These are phyloP conservation scores for Pisolithus sp. DNA, from an alignment of 768 basidiomycete species.

Conservation along the genomic window DNA sequence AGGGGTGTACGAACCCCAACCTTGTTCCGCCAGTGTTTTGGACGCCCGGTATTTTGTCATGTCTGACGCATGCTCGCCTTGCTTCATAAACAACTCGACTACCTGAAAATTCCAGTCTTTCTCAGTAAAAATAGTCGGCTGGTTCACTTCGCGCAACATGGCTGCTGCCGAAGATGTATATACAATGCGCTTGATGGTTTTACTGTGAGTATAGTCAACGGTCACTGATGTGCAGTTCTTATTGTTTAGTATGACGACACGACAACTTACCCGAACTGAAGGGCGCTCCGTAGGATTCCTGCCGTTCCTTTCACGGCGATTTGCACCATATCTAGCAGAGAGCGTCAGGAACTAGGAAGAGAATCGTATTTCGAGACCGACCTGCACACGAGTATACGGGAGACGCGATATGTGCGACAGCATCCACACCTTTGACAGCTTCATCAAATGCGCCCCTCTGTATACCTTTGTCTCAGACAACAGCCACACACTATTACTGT, in stretches of 20 bases:
- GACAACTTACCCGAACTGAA: slow-evolving; percentile 43
- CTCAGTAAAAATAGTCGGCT: slow-evolving; percentile 35
- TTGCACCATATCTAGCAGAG: slow-evolving; percentile 44
- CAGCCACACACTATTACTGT: no score
- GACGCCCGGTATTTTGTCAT: slow-evolving; percentile 49
- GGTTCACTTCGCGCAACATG: slow-evolving; percentile 27
- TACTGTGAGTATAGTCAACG: not conserved
- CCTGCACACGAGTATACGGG: slow-evolving; percentile 49
- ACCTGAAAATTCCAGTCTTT: slow-evolving; percentile 53
- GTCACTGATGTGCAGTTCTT: not conserved
- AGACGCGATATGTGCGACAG: slow-evolving; percentile 60
- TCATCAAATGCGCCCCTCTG: slow-evolving; percentile 24
- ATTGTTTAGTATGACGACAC: not conserved
- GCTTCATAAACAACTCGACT: slow-evolving; percentile 30
- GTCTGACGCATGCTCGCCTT: slow-evolving; percentile 16
- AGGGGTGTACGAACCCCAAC: slow-evolving; percentile 18
- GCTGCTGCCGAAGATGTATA: slow-evolving; percentile 59
- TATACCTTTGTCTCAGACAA: no score
- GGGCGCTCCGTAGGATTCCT: slow-evolving; percentile 51
- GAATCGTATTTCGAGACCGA: not conserved
- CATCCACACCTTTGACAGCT: slow-evolving; percentile 70
- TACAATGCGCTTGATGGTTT: slow-evolving; percentile 49
- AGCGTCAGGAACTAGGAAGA: not conserved
- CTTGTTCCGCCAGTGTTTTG: slow-evolving; percentile 61
- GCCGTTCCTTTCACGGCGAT: slow-evolving; percentile 71